Evolutionary conservation across 1,284 basidiomycete genomes (phyloP).

Genomic region (Cryptococcus wingfieldii): DNA sequence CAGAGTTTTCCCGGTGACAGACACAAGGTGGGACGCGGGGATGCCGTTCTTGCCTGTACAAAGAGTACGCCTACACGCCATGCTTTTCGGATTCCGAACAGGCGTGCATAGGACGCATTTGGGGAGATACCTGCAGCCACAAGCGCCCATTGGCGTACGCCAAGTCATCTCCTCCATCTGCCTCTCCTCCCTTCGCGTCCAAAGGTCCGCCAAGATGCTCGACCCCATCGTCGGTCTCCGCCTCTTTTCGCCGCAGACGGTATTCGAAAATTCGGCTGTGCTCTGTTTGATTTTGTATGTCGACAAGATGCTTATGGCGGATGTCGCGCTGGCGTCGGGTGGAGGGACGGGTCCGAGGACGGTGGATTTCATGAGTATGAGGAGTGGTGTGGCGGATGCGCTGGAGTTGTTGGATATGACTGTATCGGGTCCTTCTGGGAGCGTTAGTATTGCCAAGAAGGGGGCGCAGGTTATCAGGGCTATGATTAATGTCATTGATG

Average conservation of each 20-base stretch:
- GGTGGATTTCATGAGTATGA: constrained; percentile 27
- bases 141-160: constrained; percentile 23
- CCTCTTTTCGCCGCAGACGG: constrained; percentile 32
- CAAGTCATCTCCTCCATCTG: constrained; percentile 34
- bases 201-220: constrained; percentile 39
- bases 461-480: constrained; percentile 33
- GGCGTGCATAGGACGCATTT: constrained; percentile 40
- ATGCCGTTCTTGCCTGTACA: constrained; percentile 38
- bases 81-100: constrained; percentile 33
- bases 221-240: constrained; percentile 38
- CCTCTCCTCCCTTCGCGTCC: constrained; percentile 32
- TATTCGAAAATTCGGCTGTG: constrained; percentile 39
- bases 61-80: constrained; percentile 36
- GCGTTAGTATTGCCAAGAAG: constrained; percentile 21
- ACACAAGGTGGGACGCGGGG: constrained; percentile 34
- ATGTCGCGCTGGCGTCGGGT: background rate
- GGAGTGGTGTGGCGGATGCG: constrained; percentile 35
- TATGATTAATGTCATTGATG: constrained; percentile 19
- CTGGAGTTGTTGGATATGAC: constrained; percentile 40
- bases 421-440: constrained; percentile 12
- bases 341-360: background rate
- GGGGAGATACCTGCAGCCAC: constrained; percentile 29
- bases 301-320: constrained; percentile 23
- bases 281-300: constrained; percentile 38
- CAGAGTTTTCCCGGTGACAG: constrained; percentile 38